Percentiles rank a stretch among this genome's conserved stretches.
phyloP scores from a whole-genome alignment of 2,329 filamentous ascomycete genomes.

The Sporothrix phasma region DNA sequence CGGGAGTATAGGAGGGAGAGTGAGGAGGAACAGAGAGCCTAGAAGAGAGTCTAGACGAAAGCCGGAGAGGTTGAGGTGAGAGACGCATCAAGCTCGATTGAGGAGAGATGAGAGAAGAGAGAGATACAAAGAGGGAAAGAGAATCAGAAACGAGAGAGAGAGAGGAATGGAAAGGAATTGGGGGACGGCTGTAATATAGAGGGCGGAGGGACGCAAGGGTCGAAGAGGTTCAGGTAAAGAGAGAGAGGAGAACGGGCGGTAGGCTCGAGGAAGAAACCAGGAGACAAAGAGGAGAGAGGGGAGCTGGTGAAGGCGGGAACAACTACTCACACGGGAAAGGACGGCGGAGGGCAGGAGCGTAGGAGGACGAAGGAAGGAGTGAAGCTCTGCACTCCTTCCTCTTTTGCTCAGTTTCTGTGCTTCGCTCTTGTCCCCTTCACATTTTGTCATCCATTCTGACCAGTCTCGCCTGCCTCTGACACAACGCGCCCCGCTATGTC shows the following conservation, averaged over 20 bases:
- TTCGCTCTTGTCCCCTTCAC: neutral
- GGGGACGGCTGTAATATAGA: neutral
- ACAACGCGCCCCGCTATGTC: conserved; percentile 4
- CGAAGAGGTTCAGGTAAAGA: neutral
- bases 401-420: neutral
- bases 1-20: neutral
- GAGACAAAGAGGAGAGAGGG: conserved; percentile 4
- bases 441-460: neutral
- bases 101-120: neutral
- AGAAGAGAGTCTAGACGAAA: neutral
- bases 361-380: no score
- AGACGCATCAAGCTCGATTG: conserved; percentile 8
- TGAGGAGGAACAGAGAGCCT: neutral
- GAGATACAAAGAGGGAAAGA: neutral
- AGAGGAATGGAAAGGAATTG: neutral
- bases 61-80: neutral
- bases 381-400: neutral
- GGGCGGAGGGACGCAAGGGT: neutral
- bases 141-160: neutral
- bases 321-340: no score
- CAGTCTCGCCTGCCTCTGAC: neutral
- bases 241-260: neutral
- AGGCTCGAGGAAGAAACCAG: neutral
- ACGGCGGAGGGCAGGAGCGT: no score
- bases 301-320: neutral